phyloP scores from a whole-genome alignment of 2,329 filamentous ascomycete genomes.

The Pestalotiopsis sp. region DNA sequence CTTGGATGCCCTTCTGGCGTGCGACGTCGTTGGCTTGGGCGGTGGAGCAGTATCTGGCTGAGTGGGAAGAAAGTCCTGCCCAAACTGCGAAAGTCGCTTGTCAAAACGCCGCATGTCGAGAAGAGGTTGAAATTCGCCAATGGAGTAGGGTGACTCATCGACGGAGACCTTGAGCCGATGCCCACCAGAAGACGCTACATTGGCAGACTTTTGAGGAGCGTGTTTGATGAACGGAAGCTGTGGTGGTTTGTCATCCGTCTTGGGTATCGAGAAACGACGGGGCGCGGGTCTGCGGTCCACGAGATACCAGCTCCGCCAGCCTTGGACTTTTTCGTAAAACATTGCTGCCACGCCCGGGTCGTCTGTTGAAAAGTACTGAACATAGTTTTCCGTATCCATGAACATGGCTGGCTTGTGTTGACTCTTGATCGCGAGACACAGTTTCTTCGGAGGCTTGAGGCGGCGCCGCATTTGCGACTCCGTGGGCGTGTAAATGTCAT shows the following conservation, averaged over 20 bases:
- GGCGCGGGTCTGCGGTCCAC: conserved; percentile 61
- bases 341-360: conserved; percentile 65
- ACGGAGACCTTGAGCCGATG: conserved; percentile 41
- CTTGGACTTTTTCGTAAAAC: conserved; percentile 72
- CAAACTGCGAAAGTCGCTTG: conserved; percentile 50
- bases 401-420: conserved; percentile 88
- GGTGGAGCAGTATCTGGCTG: conserved; percentile 24
- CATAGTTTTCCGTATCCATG: conserved; percentile 77
- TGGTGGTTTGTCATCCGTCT: conserved; percentile 27
- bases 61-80: conserved; percentile 40
- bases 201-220: conserved; percentile 29
- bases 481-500: conserved; percentile 83
- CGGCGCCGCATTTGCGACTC: conserved; percentile 65
- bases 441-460: conserved; percentile 80
- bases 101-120: conserved; percentile 63
- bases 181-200: conserved; percentile 30
- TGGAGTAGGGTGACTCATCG: conserved; percentile 57
- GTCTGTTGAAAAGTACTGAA: conserved; percentile 87
- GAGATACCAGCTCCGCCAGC: conserved; percentile 91
- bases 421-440: conserved; percentile 87
- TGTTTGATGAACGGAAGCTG: conserved; percentile 28
- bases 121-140: conserved; percentile 68
- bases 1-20: conserved; percentile 22
- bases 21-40: conserved; percentile 24
- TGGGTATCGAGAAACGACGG: conserved; percentile 26